These are phyloP conservation scores for Beauveria asiatica DNA, from an alignment of 2,329 filamentous ascomycete genomes.

Conservation along the genomic window DNA sequence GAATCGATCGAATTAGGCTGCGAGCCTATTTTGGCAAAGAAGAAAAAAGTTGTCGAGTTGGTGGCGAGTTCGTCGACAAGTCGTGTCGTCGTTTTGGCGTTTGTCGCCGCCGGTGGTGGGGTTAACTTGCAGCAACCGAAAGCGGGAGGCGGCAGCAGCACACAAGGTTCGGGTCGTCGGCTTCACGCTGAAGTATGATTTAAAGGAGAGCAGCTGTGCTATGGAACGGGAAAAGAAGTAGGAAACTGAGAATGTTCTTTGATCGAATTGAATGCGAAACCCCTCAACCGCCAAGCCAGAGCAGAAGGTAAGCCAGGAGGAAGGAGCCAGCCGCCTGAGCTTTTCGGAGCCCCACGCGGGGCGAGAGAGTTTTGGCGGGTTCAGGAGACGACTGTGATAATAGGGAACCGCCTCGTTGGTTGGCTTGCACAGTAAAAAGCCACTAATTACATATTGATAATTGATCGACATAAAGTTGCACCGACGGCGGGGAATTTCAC, in stretches of 20 bases:
- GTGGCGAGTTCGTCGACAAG: background rate
- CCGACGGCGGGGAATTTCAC: background rate
- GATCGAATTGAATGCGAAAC: conserved; percentile 4
- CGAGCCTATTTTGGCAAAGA: background rate
- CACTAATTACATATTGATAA: background rate
- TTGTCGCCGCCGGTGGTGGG: conserved; percentile 4
- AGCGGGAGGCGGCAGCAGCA: background rate
- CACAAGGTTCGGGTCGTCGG: background rate
- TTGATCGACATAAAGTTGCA: too few relatives aligned
- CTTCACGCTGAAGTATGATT: background rate
- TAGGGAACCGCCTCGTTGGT: background rate
- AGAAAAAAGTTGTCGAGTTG: background rate
- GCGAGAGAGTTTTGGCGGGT: conserved; percentile 1
- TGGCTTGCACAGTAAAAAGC: background rate
- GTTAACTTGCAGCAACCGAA: background rate
- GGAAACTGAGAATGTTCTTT: background rate
- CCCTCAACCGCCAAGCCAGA: background rate
- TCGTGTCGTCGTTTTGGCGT: background rate
- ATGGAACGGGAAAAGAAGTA: background rate
- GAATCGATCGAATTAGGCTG: background rate
- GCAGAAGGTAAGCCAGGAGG: conserved; percentile 12
- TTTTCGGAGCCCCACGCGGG: conserved; percentile 7
- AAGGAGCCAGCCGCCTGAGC: background rate
- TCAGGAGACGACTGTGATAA: background rate
- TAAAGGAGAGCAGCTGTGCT: too few relatives aligned